Percentiles rank a stretch among this genome's conserved stretches.
Evolutionary conservation across 495 filamentous ascomycete species (phyloP).

Genomic region (Podospora appendiculata): DNA sequence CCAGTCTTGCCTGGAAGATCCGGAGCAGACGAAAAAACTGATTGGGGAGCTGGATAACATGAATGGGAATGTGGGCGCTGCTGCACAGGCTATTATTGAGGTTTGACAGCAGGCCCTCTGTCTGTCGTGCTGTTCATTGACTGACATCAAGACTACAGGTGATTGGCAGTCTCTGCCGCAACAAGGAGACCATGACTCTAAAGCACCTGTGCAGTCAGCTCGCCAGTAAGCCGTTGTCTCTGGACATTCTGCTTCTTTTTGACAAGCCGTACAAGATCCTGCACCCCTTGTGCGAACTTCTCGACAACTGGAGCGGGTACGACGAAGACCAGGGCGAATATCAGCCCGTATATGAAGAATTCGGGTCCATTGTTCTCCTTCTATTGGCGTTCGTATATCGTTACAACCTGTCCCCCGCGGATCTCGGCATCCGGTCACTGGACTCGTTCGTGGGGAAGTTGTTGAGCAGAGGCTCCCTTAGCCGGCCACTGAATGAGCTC

Average conservation of each 20-base stretch:
- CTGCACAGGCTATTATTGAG: slow-evolving; percentile 74
- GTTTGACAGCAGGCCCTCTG: slow-evolving; percentile 32
- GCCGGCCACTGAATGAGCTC: slow-evolving; percentile 56
- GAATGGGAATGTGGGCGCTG: slow-evolving; percentile 90
- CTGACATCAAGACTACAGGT: slow-evolving; percentile 41
- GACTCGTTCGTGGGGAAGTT: slow-evolving; percentile 76
- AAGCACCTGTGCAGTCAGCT: slow-evolving; percentile 77
- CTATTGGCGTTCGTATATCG: slow-evolving; percentile 78
- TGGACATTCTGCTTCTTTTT: slow-evolving; percentile 87
- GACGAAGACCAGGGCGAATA: slow-evolving; percentile 94
- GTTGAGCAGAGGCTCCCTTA: slow-evolving; percentile 55
- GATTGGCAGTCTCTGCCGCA: slow-evolving; percentile 66
- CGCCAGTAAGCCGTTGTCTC: slow-evolving; percentile 63
- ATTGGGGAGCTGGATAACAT: slow-evolving; percentile 80
- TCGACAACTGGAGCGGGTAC: slow-evolving; percentile 79
- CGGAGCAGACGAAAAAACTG: slow-evolving; percentile 63
- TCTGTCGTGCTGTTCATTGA: too few relatives aligned
- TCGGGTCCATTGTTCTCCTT: slow-evolving; percentile 79
- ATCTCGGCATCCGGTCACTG: slow-evolving; percentile 51
- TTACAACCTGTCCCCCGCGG: slow-evolving; percentile 61
- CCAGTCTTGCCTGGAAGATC: slow-evolving; percentile 62
- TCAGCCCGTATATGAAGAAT: slow-evolving; percentile 95
- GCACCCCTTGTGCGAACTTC: slow-evolving; percentile 72
- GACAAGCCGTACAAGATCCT: slow-evolving; percentile 66
- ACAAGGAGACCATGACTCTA: slow-evolving; percentile 85